These are phyloP conservation scores for Crotalaria pallida DNA, from an alignment of 306 rosid genomes.

Conservation along the genomic window DNA sequence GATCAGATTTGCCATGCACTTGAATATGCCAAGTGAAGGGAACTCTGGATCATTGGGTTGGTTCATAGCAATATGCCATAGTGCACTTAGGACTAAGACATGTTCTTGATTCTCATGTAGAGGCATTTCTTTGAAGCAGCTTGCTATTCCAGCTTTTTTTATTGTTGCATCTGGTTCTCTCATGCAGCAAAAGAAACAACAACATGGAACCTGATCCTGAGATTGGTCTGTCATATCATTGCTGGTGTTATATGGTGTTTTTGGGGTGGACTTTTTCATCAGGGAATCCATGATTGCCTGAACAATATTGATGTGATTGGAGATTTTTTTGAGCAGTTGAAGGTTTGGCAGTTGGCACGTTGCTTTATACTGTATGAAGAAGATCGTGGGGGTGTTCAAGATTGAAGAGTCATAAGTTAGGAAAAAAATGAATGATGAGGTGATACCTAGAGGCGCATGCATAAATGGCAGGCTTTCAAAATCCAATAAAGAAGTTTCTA, in stretches of 20 bases:
- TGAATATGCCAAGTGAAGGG: constrained; percentile 68
- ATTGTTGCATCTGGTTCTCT: constrained; percentile 39
- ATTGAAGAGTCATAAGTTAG: neutral
- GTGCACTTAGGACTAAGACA: constrained; percentile 52
- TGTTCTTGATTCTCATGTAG: constrained; percentile 33
- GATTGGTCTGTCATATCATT: neutral
- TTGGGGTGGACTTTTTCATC: constrained; percentile 22
- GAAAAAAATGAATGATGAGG: neutral
- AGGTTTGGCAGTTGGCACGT: constrained; percentile 22
- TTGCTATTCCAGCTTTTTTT: constrained; percentile 32
- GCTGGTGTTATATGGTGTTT: constrained; percentile 2
- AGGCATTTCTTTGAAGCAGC: constrained; percentile 47
- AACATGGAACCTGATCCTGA: constrained; percentile 25
- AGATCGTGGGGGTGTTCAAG: neutral
- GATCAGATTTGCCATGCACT: constrained; percentile 70
- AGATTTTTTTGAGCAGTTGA: neutral
- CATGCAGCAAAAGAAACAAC: constrained; percentile 81
- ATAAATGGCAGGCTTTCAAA: constrained; percentile 20
- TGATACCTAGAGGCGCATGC: constrained; percentile 36
- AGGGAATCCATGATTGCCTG: constrained; percentile 29
- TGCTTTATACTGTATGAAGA: neutral
- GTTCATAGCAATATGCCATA: constrained; percentile 70
- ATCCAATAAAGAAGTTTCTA: neutral
- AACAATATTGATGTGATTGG: neutral
- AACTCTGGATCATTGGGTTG: constrained; percentile 66